Conservation (phyloP, 73 alveolate species). For the Durusdinium trenchii region DNA sequence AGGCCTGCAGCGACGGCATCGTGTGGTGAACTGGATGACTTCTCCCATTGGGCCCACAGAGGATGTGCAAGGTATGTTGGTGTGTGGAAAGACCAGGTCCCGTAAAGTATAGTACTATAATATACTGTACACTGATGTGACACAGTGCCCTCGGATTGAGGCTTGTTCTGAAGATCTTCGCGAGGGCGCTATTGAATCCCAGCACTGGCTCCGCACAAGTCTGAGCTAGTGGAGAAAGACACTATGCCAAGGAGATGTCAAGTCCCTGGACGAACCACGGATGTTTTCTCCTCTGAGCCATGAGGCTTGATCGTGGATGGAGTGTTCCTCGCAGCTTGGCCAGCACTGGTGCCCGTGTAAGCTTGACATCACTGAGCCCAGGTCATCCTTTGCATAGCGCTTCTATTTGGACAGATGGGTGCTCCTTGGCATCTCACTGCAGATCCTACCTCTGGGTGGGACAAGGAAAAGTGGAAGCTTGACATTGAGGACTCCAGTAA, state of each 20-base stretch:
- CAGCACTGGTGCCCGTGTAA: not conserved
- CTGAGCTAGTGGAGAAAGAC: no score
- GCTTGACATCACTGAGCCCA: not conserved
- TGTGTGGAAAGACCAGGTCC: no score
- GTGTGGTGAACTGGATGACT: not conserved
- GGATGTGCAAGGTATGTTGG: no score
- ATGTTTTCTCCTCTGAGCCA: not conserved
- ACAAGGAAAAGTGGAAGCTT: constrained; percentile 30
- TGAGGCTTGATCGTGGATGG: constrained; percentile 72
- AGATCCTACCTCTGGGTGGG: constrained; percentile 16
- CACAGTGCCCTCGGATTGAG: no score
- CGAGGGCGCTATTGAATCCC: no score
- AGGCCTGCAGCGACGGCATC: no score
- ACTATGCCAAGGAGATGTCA: no score
- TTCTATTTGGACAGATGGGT: constrained; percentile 57
- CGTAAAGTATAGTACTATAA: no score
- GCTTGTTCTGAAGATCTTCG: constrained; percentile 9
- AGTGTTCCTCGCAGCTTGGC: constrained; percentile 19
- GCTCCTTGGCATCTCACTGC: not conserved
- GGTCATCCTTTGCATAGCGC: constrained; percentile 11
- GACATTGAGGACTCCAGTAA: constrained; percentile 52
- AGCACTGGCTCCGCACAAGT: no score
- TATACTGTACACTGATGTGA: no score
- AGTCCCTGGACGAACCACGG: not conserved
- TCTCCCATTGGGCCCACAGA: no score